Evolutionary conservation across 169 alveolate species (phyloP).

Genomic region (Plasmodium vivax): DNA sequence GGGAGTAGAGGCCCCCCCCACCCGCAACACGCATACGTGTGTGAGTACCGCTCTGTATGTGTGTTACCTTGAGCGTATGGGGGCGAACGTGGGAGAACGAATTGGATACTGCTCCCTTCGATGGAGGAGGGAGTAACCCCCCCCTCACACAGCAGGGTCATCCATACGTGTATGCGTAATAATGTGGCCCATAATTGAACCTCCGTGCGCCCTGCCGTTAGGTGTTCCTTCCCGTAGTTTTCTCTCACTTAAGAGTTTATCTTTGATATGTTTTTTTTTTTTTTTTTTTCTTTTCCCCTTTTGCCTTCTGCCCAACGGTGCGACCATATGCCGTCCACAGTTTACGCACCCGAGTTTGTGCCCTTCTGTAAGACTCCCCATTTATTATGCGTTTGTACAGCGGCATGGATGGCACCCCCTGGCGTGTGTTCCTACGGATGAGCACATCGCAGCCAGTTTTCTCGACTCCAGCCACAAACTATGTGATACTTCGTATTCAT

Average conservation of each 20-base stretch:
- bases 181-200: neutral
- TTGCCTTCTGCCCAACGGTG: neutral
- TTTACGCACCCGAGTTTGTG: neutral
- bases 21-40: neutral
- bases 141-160: neutral
- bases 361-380: neutral
- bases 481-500: neutral
- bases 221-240: neutral
- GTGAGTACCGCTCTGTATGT: neutral
- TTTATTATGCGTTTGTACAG: neutral
- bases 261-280: neutral
- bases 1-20: neutral
- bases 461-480: neutral
- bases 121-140: neutral
- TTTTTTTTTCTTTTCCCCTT: neutral
- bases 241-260: neutral
- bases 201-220: neutral
- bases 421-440: neutral
- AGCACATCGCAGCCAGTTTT: neutral
- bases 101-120: neutral
- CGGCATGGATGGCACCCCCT: neutral
- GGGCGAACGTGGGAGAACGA: neutral
- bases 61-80: neutral
- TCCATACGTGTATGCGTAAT: neutral
- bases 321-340: neutral